Percentiles rank a stretch among this genome's conserved stretches.
Evolutionary conservation across 2,329 filamentous ascomycete species (phyloP).

Genomic region (Westerdykella sp.): DNA sequence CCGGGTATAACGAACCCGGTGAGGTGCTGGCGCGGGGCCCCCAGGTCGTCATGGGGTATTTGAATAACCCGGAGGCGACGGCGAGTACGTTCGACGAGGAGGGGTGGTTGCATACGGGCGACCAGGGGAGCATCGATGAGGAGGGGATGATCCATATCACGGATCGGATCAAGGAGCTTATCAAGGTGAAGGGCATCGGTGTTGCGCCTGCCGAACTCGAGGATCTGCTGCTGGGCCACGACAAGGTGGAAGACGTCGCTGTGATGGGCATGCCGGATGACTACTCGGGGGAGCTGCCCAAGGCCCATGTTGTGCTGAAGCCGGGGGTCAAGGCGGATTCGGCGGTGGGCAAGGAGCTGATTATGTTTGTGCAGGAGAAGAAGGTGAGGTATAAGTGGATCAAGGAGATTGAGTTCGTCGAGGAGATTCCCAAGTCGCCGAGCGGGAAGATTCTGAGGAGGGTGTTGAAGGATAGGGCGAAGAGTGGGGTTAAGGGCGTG

Average conservation of each 20-base stretch:
- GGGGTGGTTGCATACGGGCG: conserved; percentile 54
- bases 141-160: conserved; percentile 54
- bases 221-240: conserved; percentile 54
- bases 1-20: conserved; percentile 47
- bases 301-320: conserved; percentile 42
- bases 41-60: conserved; percentile 48
- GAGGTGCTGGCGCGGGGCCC: conserved; percentile 47
- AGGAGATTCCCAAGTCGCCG: conserved; percentile 44
- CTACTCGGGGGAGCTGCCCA: conserved; percentile 44
- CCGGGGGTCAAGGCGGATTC: conserved; percentile 24
- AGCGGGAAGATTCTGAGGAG: conserved; percentile 45
- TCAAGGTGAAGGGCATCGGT: conserved; percentile 60
- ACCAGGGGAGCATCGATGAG: conserved; percentile 50
- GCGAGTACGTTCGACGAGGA: conserved; percentile 42
- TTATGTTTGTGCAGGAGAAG: conserved; percentile 39
- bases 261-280: conserved; percentile 51
- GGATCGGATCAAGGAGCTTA: conserved; percentile 62
- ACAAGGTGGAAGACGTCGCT: conserved; percentile 52
- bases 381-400: conserved; percentile 45
- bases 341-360: conserved; percentile 37
- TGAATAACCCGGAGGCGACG: conserved; percentile 41
- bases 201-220: conserved; percentile 60
- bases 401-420: conserved; percentile 42
- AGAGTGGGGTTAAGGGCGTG: conserved; percentile 28
- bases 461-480: conserved; percentile 40